phyloP scores from a whole-genome alignment of 1,284 basidiomycete species.

The Puccinia horiana region DNA sequence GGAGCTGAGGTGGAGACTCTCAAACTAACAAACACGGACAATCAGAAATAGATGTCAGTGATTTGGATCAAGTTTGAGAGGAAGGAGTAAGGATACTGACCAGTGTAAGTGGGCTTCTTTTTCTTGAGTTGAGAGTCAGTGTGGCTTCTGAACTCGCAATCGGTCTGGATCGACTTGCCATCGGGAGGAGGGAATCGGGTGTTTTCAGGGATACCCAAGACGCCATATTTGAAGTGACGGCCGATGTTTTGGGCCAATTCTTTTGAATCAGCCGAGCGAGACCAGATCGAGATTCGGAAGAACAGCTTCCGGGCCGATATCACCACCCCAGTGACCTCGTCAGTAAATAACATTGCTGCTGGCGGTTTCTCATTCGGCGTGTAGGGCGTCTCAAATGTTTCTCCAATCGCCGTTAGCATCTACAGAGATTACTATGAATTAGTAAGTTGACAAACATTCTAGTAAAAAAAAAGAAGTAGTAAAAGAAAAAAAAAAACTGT shows the following conservation, averaged over 20 bases:
- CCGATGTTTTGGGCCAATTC: constrained; percentile 68
- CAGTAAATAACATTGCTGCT: constrained; percentile 65
- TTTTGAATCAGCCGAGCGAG: constrained; percentile 65
- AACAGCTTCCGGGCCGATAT: constrained; percentile 91
- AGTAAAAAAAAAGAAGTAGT: constrained; percentile 21
- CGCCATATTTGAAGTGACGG: constrained; percentile 83
- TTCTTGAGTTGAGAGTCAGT: constrained; percentile 90
- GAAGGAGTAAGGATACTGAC: neutral
- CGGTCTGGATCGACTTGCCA: constrained; percentile 72
- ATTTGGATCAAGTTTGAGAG: neutral
- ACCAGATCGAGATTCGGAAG: constrained; percentile 97
- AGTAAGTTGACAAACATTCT: constrained; percentile 43
- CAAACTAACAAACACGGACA: constrained; percentile 10
- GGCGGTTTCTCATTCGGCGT: constrained; percentile 62
- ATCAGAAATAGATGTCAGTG: neutral
- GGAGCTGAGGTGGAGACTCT: neutral
- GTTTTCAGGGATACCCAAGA: constrained; percentile 75
- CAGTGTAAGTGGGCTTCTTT: constrained; percentile 26
- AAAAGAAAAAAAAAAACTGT: constrained; percentile 25
- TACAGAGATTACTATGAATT: constrained; percentile 57
- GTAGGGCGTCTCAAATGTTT: constrained; percentile 83
- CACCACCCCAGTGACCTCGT: constrained; percentile 81
- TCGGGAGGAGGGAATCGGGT: constrained; percentile 65
- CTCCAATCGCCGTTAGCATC: constrained; percentile 96
- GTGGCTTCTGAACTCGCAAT: constrained; percentile 91